These are phyloP conservation scores for Dittrichia graveolens DNA, from an alignment of 129 eudicot species.

Conservation along the genomic window DNA sequence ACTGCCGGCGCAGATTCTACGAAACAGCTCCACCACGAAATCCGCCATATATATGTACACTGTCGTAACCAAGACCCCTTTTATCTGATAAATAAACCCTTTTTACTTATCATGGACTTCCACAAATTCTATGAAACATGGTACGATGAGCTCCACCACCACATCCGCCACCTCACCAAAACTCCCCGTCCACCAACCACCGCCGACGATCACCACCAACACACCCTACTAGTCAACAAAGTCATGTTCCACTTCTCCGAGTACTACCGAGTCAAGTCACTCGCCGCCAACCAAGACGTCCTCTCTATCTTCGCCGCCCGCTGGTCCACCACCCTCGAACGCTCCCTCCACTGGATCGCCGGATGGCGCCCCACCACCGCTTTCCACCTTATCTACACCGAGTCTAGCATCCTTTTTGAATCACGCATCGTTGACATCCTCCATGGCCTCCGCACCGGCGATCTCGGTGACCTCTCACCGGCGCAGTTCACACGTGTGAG, in stretches of 20 bases:
- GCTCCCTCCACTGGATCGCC: conserved; percentile 72
- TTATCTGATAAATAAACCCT: neutral
- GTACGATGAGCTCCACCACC: conserved; percentile 62
- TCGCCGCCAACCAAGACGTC: conserved; percentile 52
- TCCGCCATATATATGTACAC: neutral
- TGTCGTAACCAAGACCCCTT: neutral
- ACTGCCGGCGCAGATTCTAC: too few species aligned
- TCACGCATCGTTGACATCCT: conserved; percentile 57
- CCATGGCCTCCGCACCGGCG: conserved; percentile 61
- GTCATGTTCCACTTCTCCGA: conserved; percentile 60
- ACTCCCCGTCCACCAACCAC: conserved; percentile 48
- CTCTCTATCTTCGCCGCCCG: conserved; percentile 50
- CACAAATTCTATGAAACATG: conserved; percentile 59
- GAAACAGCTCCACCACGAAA: neutral
- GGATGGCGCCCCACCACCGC: conserved; percentile 96
- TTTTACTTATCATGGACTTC: conserved; percentile 45
- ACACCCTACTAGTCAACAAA: conserved; percentile 47
- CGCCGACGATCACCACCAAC: conserved; percentile 42
- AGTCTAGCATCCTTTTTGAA: conserved; percentile 63
- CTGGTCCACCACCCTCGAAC: conserved; percentile 72
- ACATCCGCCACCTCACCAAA: conserved; percentile 46
- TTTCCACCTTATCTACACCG: conserved; percentile 74
- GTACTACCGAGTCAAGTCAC: conserved; percentile 60
- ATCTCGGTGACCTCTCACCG: conserved; percentile 69
- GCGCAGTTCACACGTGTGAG: conserved; percentile 66